Conservation (phyloP, 371 early-diverging fungal species). For the Circinella umbellata region DNA sequence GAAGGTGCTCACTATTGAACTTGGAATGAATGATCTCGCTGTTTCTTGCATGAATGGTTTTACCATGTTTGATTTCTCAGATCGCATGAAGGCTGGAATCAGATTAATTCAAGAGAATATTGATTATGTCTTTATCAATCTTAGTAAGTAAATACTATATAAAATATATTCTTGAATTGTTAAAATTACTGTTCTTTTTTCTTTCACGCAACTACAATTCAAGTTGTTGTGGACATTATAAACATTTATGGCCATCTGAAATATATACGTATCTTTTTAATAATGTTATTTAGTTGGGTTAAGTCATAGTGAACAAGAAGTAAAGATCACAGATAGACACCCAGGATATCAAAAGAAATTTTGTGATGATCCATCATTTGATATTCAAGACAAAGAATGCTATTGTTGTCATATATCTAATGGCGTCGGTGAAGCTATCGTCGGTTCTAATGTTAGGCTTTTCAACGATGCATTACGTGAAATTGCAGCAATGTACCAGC, state of each 20-base stretch:
- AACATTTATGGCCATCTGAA: no score
- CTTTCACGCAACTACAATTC: no score
- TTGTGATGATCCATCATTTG: constrained; percentile 13
- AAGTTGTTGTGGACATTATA: no score
- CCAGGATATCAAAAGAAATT: constrained; percentile 36
- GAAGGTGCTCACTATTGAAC: constrained; percentile 41
- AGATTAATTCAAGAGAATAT: constrained; percentile 18
- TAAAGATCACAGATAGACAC: constrained; percentile 12
- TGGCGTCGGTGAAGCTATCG: background rate
- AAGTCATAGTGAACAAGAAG: constrained; percentile 23
- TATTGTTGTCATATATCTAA: constrained; percentile 27
- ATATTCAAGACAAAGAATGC: constrained; percentile 36
- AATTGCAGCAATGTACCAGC: constrained; percentile 7
- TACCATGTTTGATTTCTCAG: background rate
- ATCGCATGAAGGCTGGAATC: constrained; percentile 20
- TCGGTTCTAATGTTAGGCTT: constrained; percentile 5
- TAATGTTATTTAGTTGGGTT: constrained; percentile 19
- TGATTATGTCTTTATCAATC: constrained; percentile 20
- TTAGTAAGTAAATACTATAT: constrained; percentile 17
- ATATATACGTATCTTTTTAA: no score
- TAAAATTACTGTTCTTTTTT: no score
- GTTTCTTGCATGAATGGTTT: constrained; percentile 31
- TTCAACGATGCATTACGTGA: constrained; percentile 8
- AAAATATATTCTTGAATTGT: background rate
- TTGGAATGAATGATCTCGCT: constrained; percentile 40